Evolutionary conservation across 2,329 filamentous ascomycete genomes (phyloP), one percentile per base, ranked within the genome.

Genomic region (Graphilbum ipis-grandicollis): DNA sequence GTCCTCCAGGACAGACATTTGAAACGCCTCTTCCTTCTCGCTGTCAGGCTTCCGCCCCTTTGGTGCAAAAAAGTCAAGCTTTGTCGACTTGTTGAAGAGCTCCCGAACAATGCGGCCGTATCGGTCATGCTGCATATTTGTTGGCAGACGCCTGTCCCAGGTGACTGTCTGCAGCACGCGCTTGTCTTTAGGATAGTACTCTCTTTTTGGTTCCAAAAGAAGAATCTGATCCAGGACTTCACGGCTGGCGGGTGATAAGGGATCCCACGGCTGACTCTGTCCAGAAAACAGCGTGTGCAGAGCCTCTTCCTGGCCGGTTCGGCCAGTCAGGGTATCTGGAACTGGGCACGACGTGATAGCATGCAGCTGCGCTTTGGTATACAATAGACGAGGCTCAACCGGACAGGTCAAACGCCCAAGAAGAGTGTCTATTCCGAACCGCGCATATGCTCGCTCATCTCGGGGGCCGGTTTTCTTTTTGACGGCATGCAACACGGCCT

Each of bases 261-360:
- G 52, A 0, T 39, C 46, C 65, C 65, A 71, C 0, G 67, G 66
- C 25, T 68, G 64, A 25, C 61, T 65, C 2, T 52, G 50, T 0
- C 63, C 68, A 0, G 69, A 68, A 3, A 50, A 45, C 0, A 79
- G 52, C 21, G 57, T 60, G 2, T 58, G 50, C 0, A 73, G 40
- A 0, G 71, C 64, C 48, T 78, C 72, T 46, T 80, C 75, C 0
- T 61, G 65, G 0, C 76, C 76, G 0, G 71, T 79, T 0, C 62
- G 57, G 0, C 60, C 54, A 0, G 73, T 79, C 0, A 80, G 56
- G 0, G 57, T 52, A 46, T 80, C 76, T 0, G 68, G 63, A 0
- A 79, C 26, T 0, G 63, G 45, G 23, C 65, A 69, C 0, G 74
- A 75, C 0, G 75, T 80, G 5, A 63, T 51, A 0, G 74, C 75